Base-by-base conservation (phyloP, 1,139 yeast genomes). In the Geotrichum fermentans region DNA sequence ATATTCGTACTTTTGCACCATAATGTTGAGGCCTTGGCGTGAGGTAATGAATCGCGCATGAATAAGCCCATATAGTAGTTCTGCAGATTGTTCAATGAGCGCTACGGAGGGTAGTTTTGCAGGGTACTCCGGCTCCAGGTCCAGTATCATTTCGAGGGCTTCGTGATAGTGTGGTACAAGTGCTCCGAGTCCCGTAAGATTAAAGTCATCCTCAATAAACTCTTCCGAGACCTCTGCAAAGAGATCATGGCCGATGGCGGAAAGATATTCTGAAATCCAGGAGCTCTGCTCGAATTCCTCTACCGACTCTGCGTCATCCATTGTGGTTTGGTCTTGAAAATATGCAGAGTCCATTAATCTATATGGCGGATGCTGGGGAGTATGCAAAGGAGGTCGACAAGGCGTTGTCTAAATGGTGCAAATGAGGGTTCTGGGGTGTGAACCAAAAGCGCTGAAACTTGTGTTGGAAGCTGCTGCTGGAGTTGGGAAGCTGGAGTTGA, bases 151-250 rank as follows among this genome's bases (percentile, higher is more conserved):
- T 67, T 90, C 96, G 56, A 92, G 71, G 3, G 97, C 97, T 64
- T 89, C 96, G 63, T 92, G 74, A 67, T 90, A 92, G 65, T 83
- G 86, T 7, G 97, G 96, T 4, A 92, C 96, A 56, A 85, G 80
- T 61, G 82, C 78, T 26, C 86, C 77, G 51, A 92, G 74, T 2
- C 97, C 97, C 0, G 97, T 90, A 59, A 92, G 74, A 63, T 92
- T 92, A 73, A 92, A 92, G 61, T 92, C 97, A 67, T 92, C 99
- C 61, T 90, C 97, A 56, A 92, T 88, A 65, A 89, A 92, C 47
- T 89, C 97, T 51, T 87, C 92, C 1, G 90, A 77, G 17, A 92
- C 96, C 55, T 92, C 95, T 34, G 92, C 95, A 67, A 89, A 89
- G 66, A 83, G 90, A 62, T 92, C 97, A 64, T 89, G 95, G 21